Conservation (phyloP, 2,329 filamentous ascomycete species). For the Colletotrichum costaricense region DNA sequence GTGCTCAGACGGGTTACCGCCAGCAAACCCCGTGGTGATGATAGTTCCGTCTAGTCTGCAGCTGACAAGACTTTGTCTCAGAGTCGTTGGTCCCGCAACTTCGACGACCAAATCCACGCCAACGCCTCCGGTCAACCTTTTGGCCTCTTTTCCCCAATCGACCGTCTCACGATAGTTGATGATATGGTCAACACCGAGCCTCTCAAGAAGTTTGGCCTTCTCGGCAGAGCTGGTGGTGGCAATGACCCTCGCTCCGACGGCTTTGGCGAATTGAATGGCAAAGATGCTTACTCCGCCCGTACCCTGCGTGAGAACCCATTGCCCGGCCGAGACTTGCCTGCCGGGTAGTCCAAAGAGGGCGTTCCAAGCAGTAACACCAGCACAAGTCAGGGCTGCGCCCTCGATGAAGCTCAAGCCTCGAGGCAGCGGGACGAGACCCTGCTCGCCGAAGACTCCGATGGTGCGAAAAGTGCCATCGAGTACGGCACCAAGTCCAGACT, state of each 20-base stretch:
- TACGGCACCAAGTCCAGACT: conserved; percentile 49
- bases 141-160: conserved; percentile 53
- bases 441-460: conserved; percentile 48
- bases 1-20: conserved; percentile 41
- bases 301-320: conserved; percentile 53
- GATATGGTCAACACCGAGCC: conserved; percentile 54
- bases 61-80: conserved; percentile 52
- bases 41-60: conserved; percentile 55
- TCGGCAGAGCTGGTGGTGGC: conserved; percentile 56
- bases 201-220: conserved; percentile 53
- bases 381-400: conserved; percentile 66
- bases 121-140: conserved; percentile 46
- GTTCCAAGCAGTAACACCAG: conserved; percentile 68
- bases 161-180: conserved; percentile 55
- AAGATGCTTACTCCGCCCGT: conserved; percentile 56
- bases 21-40: conserved; percentile 48
- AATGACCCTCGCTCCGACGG: conserved; percentile 53
- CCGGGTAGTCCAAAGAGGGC: conserved; percentile 62
- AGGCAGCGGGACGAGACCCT: conserved; percentile 72
- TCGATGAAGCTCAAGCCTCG: conserved; percentile 64
- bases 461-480: conserved; percentile 46
- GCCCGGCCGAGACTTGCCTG: conserved; percentile 46
- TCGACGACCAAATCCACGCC: conserved; percentile 58
- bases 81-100: conserved; percentile 51
- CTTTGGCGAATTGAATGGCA: conserved; percentile 54